phyloP scores from a whole-genome alignment of 2,329 filamentous ascomycete genomes.

The Trichophyton verrucosum region DNA sequence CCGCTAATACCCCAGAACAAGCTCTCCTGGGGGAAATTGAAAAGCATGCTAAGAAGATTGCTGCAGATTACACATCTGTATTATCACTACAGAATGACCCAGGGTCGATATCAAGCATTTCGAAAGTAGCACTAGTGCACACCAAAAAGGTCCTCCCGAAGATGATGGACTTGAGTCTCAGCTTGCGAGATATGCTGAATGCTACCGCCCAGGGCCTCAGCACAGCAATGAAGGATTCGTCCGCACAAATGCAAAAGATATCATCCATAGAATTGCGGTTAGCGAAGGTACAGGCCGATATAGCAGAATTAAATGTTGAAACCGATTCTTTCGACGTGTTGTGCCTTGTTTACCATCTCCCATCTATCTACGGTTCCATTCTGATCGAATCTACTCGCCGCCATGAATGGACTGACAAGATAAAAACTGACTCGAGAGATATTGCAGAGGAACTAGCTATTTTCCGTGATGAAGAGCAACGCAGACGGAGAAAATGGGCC shows the following conservation, averaged over 20 bases:
- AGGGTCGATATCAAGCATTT: conserved; percentile 50
- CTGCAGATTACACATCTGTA: conserved; percentile 70
- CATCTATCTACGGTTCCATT: conserved; percentile 80
- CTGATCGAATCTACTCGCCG: conserved; percentile 74
- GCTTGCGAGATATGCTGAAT: conserved; percentile 40
- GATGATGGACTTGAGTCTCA: conserved; percentile 44
- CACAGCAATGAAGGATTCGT: conserved; percentile 49
- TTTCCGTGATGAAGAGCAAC: conserved; percentile 85
- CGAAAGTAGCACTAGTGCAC: conserved; percentile 52
- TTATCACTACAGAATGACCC: conserved; percentile 54
- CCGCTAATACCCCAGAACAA: conserved; percentile 42
- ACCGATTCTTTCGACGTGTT: conserved; percentile 73
- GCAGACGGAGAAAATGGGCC: conserved; percentile 79
- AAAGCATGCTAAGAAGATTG: conserved; percentile 72
- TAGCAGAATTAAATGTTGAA: conserved; percentile 60
- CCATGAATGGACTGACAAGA: conserved; percentile 82
- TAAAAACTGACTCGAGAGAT: conserved; percentile 73
- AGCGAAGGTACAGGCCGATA: conserved; percentile 56
- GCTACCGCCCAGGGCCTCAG: conserved; percentile 53
- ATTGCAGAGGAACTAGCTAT: conserved; percentile 86
- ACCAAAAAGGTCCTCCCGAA: conserved; percentile 52
- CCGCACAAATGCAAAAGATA: conserved; percentile 69
- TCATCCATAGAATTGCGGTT: conserved; percentile 67
- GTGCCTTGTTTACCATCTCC: conserved; percentile 66
- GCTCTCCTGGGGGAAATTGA: conserved; percentile 73